Evolutionary conservation across 148 eudicot species (phyloP).

Genomic region (Dysphania ambrosioides): DNA sequence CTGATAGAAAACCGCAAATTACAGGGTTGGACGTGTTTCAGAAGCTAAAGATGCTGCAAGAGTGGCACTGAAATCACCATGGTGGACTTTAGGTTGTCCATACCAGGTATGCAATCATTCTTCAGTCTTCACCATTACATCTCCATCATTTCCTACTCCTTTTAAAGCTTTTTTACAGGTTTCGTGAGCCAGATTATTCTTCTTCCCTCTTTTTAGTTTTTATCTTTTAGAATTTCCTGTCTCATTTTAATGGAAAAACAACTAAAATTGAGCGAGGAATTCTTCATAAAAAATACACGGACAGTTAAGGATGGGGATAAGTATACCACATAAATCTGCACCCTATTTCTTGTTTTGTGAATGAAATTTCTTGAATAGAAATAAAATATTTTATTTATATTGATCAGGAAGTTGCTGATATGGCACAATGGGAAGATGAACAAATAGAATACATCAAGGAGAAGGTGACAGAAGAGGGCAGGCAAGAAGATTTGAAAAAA

Average conservation of each 20-base stretch:
- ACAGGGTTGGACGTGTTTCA: slow-evolving; percentile 72
- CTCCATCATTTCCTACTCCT: neutral
- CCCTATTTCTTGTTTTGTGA: neutral
- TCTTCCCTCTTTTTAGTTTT: neutral
- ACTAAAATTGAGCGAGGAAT: neutral
- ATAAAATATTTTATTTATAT: neutral
- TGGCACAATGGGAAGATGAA: slow-evolving; percentile 98
- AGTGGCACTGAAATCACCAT: slow-evolving; percentile 90
- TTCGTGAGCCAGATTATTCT: neutral
- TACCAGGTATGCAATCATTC: slow-evolving; percentile 47
- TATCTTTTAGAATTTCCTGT: neutral
- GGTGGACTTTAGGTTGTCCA: slow-evolving; percentile 99
- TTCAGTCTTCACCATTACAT: neutral
- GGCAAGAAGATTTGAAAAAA: slow-evolving; percentile 78
- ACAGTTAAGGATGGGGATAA: neutral
- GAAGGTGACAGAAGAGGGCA: slow-evolving; percentile 86
- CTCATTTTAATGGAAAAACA: neutral
- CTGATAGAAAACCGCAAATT: neutral
- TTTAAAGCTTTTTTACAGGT: neutral
- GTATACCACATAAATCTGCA: neutral
- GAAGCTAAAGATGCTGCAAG: slow-evolving; percentile 98
- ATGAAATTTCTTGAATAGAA: neutral
- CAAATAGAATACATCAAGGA: slow-evolving; percentile 89
- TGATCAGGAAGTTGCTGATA: slow-evolving; percentile 78
- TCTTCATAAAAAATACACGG: neutral